Percentiles rank a stretch among this genome's conserved stretches.
phyloP scores from a whole-genome alignment of 2,329 filamentous ascomycete species.

The Colletotrichum lentis region DNA sequence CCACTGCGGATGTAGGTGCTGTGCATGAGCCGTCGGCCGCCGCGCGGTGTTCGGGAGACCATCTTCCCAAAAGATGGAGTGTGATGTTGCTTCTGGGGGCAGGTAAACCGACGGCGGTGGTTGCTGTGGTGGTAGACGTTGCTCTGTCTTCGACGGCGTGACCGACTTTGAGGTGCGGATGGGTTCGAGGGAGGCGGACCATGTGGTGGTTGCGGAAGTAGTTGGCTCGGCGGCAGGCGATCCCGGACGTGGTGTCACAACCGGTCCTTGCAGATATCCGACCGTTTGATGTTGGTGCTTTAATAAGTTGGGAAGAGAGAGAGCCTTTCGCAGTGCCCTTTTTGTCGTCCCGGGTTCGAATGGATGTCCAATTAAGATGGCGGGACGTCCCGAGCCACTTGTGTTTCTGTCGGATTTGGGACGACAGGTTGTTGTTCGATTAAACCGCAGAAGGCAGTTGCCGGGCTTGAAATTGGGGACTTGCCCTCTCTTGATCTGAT shows the following conservation, averaged over 20 bases:
- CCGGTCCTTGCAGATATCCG: background rate
- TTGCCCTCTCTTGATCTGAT: background rate
- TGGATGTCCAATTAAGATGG: no score
- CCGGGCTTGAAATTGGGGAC: background rate
- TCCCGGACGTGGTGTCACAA: background rate
- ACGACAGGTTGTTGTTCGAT: background rate
- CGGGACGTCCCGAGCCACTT: no score
- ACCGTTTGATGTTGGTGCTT: background rate
- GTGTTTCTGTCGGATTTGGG: background rate
- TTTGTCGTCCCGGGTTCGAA: no score
- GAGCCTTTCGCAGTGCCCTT: no score
- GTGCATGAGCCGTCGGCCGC: conserved; percentile 28
- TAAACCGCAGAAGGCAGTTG: background rate
- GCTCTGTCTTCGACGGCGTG: conserved; percentile 1
- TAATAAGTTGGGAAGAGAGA: background rate
- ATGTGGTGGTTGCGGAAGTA: background rate
- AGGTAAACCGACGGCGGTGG: background rate
- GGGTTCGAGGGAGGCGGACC: conserved; percentile 36
- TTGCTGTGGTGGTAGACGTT: background rate
- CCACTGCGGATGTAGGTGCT: background rate
- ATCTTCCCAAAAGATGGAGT: conserved; percentile 9
- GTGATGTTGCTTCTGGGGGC: background rate
- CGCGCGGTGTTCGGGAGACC: conserved; percentile 25
- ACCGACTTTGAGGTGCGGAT: conserved; percentile 32
- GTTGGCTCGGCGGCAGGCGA: background rate